Evolutionary conservation across 805 yeast genomes (phyloP), one percentile per base, ranked within the genome.

Genomic region (Candida chilensis): DNA sequence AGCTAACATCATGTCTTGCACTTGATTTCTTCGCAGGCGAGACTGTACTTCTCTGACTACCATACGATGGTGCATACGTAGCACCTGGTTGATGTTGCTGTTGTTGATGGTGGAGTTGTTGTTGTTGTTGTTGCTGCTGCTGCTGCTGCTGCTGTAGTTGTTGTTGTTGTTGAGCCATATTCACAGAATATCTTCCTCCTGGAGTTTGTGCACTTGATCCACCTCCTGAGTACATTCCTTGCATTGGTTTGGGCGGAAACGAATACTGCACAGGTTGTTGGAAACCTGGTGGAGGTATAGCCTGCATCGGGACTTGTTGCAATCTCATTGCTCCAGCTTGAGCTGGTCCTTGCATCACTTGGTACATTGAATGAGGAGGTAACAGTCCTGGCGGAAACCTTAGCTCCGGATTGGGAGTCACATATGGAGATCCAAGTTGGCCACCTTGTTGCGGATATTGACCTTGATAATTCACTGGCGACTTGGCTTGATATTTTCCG

Each of bases 1-100:
- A 45, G 27, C 34, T 44, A 24, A 42, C 37, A 25, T 33, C 25
- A 18, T 24, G 25, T 12, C 26, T 28, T 16, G 13, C n/a, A 9
- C 7, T 24, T 15, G 13, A n/a, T 9, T 24, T 24, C 12, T 24
- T 8, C 11, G 26, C 9, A n/a, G 13, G 13, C 26, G 11, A n/a
- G 13, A 24, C 28, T 26, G 19, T 10, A 37, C 40, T 6, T 34
- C 37, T n/a, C 31, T 26, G 16, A 29, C 19, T 14, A 31, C 17
- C 27, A 32, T 29, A 15, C 24, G 18, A 31, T 14, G 14, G 27
- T 15, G 16, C 13, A 15, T 24, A 11, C 5, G 27, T 16, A 15
- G 34, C n/a, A 10, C 29, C 16, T 18, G 32, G 24, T 18, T 17
- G 19, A 14, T 14, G 33, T 12, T 36, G 40, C 5, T 25, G 28